Evolutionary conservation across 495 filamentous ascomycete species (phyloP).

Genomic region (Penicillium cinerascens): DNA sequence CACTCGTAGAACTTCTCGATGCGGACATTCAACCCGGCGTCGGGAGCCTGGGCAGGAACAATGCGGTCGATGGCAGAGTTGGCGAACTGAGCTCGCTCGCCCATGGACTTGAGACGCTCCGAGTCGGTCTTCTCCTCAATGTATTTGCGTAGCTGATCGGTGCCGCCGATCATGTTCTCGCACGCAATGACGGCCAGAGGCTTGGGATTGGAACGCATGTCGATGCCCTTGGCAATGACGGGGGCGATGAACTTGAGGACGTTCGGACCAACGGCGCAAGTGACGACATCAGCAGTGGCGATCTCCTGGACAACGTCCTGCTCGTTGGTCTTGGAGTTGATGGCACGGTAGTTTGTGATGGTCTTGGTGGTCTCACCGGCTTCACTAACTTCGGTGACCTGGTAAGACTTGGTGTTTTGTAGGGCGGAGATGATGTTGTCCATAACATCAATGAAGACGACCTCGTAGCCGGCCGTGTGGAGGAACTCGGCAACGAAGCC

Average conservation of each 20-base stretch:
- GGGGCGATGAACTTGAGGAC: slow-evolving; percentile 95
- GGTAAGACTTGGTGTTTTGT: slow-evolving; percentile 71
- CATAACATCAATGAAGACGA: slow-evolving; percentile 93
- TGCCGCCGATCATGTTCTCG: slow-evolving; percentile 94
- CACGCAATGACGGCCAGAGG: slow-evolving; percentile 93
- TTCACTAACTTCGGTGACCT: slow-evolving; percentile 87
- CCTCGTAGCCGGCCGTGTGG: slow-evolving; percentile 73
- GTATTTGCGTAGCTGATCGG: slow-evolving; percentile 73
- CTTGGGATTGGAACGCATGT: slow-evolving; percentile 61
- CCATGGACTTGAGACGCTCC: slow-evolving; percentile 56
- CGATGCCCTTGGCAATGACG: slow-evolving; percentile 87
- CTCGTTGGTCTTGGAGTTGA: slow-evolving; percentile 86
- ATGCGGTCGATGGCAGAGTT: slow-evolving; percentile 98
- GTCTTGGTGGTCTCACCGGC: slow-evolving; percentile 76
- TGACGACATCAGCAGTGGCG: slow-evolving; percentile 80
- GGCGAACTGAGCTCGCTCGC: slow-evolving; percentile 73
- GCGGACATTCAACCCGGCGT: slow-evolving; percentile 80
- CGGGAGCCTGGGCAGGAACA: slow-evolving; percentile 78
- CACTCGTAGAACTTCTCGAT: slow-evolving; percentile 99
- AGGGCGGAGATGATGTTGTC: slow-evolving; percentile 72
- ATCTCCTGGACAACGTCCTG: slow-evolving; percentile 79
- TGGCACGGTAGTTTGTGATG: slow-evolving; percentile 91
- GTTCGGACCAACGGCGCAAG: slow-evolving; percentile 93
- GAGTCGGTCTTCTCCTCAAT: slow-evolving; percentile 71
- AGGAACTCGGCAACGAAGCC: slow-evolving; percentile 72